These are phyloP conservation scores for Arbutus unedo DNA, from an alignment of 148 eudicot genomes.

Conservation along the genomic window DNA sequence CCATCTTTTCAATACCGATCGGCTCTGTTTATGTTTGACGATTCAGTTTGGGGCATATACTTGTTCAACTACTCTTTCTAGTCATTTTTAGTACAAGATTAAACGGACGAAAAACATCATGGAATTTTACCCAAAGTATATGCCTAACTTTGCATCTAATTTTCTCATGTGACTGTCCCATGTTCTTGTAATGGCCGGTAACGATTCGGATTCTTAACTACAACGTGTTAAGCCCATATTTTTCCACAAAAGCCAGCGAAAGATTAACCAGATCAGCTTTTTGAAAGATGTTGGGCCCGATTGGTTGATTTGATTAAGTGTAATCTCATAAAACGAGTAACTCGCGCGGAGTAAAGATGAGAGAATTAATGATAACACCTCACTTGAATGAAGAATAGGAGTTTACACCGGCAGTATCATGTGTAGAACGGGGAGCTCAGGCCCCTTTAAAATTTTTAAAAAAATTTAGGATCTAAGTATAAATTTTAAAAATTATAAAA, in stretches of 20 bases:
- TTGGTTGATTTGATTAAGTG: too few relatives aligned
- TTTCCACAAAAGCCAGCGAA: not conserved
- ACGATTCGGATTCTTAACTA: slow-evolving; percentile 14
- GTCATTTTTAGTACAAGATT: not conserved
- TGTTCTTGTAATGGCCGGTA: not conserved
- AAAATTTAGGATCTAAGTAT: too few relatives aligned
- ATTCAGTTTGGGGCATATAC: slow-evolving; percentile 33
- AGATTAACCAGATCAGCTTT: too few relatives aligned
- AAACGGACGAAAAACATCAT: not conserved
- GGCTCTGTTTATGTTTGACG: slow-evolving; percentile 1
- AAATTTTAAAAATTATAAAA: too few relatives aligned
- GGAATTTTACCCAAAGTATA: slow-evolving; percentile 15
- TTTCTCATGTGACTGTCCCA: not conserved
- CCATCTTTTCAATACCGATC: slow-evolving; percentile 1
- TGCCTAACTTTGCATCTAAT: slow-evolving; percentile 26
- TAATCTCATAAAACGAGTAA: too few relatives aligned
- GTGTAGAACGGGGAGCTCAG: too few relatives aligned
- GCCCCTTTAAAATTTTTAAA: too few relatives aligned
- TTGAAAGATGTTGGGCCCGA: too few relatives aligned
- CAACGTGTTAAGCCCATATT: not conserved
- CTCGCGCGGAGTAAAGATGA: too few relatives aligned
- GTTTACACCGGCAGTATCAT: too few relatives aligned
- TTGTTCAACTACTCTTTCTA: not conserved
- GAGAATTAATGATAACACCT: too few relatives aligned
- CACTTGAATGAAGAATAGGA: too few relatives aligned